Evolutionary conservation across 2,329 filamentous ascomycete species (phyloP).

Genomic region (Didymella pomorum): DNA sequence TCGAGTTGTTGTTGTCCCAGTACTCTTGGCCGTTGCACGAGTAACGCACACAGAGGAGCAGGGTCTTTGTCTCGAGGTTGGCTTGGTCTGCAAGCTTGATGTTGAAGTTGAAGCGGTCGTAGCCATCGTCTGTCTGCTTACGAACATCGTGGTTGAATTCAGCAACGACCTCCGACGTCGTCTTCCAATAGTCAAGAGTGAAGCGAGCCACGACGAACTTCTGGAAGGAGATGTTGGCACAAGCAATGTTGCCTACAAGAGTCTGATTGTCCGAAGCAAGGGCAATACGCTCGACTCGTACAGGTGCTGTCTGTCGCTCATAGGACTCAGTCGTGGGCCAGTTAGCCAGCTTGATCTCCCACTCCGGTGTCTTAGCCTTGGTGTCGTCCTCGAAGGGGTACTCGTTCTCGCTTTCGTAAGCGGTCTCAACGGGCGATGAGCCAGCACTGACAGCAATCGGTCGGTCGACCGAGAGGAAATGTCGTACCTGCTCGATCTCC

Average conservation of each 20-base stretch:
- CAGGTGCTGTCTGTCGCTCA: conserved; percentile 69
- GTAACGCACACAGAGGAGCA: conserved; percentile 93
- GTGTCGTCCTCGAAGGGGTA: conserved; percentile 77
- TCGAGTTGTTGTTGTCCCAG: conserved; percentile 91
- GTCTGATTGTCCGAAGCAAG: conserved; percentile 87
- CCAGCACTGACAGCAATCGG: conserved; percentile 96
- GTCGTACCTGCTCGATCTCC: conserved; percentile 92
- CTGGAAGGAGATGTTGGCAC: conserved; percentile 87
- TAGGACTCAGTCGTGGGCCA: conserved; percentile 73
- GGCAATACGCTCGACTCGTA: conserved; percentile 86
- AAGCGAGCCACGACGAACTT: conserved; percentile 92
- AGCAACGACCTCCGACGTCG: conserved; percentile 90
- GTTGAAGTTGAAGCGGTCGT: conserved; percentile 91
- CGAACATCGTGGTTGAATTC: conserved; percentile 84
- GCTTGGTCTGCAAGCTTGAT: conserved; percentile 92
- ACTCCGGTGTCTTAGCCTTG: conserved; percentile 67
- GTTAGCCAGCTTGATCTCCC: conserved; percentile 86
- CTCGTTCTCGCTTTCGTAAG: conserved; percentile 84
- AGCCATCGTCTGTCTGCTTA: conserved; percentile 69
- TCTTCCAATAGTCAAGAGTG: conserved; percentile 98
- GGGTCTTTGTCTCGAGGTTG: conserved; percentile 89
- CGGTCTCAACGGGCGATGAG: conserved; percentile 85
- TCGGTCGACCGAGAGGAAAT: conserved; percentile 92
- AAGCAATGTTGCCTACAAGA: conserved; percentile 81
- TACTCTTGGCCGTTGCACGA: conserved; percentile 82